A percentile compares a stretch with the other conserved stretches of the same genome.
phyloP scores from a whole-genome alignment of 257 asterid genomes.

The Solanum virginianum region DNA sequence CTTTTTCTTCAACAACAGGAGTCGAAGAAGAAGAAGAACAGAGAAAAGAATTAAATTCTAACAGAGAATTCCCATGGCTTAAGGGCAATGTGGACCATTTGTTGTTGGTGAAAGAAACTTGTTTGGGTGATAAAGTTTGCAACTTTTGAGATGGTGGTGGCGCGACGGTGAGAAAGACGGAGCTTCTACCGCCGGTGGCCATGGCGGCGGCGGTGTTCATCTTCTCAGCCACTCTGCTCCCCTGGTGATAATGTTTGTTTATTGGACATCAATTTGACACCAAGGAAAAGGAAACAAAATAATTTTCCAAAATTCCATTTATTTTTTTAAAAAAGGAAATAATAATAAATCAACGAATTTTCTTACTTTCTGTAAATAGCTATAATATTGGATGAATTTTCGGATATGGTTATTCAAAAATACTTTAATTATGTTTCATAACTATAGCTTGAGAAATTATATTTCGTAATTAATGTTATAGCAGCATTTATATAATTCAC shows the following conservation, averaged over 20 bases:
- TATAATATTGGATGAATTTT: too few species aligned
- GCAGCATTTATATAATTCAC: too few species aligned
- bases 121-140: background rate
- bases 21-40: constrained; percentile 32
- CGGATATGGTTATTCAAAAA: too few species aligned
- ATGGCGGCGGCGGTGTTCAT: constrained; percentile 19
- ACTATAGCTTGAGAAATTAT: too few species aligned
- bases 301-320: background rate
- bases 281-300: background rate
- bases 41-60: background rate
- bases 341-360: too few species aligned
- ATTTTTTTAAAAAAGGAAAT: background rate
- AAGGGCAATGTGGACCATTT: constrained; percentile 5
- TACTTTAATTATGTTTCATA: too few species aligned
- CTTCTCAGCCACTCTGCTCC: constrained; percentile 9
- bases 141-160: constrained; percentile 12
- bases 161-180: constrained; percentile 15
- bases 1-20: constrained; percentile 15
- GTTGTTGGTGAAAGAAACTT: background rate
- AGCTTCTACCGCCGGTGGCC: constrained; percentile 25
- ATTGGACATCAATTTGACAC: background rate
- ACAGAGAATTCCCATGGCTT: too few species aligned
- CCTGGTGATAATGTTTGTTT: background rate
- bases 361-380: too few species aligned
- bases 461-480: too few species aligned